A percentile compares a stretch with the other conserved stretches of the same genome.
Conservation (phyloP, 352 stramenopile species). For the Globisporangium abappressorium region DNA sequence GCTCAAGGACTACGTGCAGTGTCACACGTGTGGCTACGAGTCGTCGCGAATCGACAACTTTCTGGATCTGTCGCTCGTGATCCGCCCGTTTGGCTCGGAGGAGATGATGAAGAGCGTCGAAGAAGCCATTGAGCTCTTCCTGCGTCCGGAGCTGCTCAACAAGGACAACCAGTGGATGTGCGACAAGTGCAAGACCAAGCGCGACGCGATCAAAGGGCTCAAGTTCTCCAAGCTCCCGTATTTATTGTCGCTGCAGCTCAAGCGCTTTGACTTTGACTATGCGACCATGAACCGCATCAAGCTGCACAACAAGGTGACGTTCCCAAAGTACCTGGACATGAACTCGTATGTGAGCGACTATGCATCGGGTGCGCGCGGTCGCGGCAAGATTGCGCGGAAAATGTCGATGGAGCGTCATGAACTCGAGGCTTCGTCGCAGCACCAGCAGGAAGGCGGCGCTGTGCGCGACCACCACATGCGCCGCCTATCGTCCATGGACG, state of each 20-base stretch:
- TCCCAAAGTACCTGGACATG: conserved; percentile 89
- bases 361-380: conserved; percentile 27
- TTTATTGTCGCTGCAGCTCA: conserved; percentile 88
- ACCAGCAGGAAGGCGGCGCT: conserved; percentile 21
- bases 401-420: conserved; percentile 86
- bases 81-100: conserved; percentile 83
- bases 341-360: conserved; percentile 81
- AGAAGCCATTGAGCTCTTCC: conserved; percentile 86
- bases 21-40: conserved; percentile 79
- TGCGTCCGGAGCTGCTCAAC: conserved; percentile 83
- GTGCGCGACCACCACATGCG: conserved; percentile 20
- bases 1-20: conserved; percentile 90
- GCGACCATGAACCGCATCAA: conserved; percentile 87
- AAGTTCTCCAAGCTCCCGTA: conserved; percentile 89
- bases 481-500: conserved; percentile 76
- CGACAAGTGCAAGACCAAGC: conserved; percentile 77
- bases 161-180: conserved; percentile 91
- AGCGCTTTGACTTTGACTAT: conserved; percentile 92
- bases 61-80: conserved; percentile 88
- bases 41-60: conserved; percentile 86
- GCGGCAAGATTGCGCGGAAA: conserved; percentile 73
- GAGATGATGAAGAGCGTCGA: conserved; percentile 84
- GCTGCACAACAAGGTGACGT: conserved; percentile 83
- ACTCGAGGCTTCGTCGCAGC: conserved; percentile 36
- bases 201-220: conserved; percentile 88